Base-by-base conservation (phyloP, 2,329 filamentous ascomycete species). In the Fusarium sp. region DNA sequence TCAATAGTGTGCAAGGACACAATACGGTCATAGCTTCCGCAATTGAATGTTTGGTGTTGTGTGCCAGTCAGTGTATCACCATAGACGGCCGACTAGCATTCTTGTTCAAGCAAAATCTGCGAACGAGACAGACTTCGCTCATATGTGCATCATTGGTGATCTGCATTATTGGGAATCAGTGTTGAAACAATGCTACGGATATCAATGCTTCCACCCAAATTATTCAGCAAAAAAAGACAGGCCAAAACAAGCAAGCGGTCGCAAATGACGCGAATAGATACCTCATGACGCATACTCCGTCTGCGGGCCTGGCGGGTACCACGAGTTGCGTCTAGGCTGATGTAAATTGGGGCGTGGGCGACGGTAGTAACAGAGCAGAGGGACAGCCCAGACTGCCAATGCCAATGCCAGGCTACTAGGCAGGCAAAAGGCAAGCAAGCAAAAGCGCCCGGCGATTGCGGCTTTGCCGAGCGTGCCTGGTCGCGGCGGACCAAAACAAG, bases 401-500 rank as follows among this genome's bases (percentile, higher is more conserved):
- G 26, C 12, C 24, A 26, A 10, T 26, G 24, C 59, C 50, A 51
- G 67, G 54, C 56, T 58, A 32, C 32, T 53, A 59, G 61, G 24
- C 58, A 64, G 66, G 30, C 28, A 26, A 45, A 34, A 53, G 26
- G 42, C 43, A 59, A 49, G 65, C 66, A 68, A 68, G 66, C 63
- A 71, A 70, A 59, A 59, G 58, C 51, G 55, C 61, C 60, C 58
- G 54, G 59, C 20, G 57, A 55, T 36, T 49, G 50, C 66, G 70
- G 68, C 64, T 70, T 68, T 69, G 68, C 66, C 64, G 68, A 70
- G 62, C 61, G 65, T 64, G 66, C 67, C 68, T 73, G 64, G 56
- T 73, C 54, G 69, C 62, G 69, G 67, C 60, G 67, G 65, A 44
- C 62, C 67, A 68, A 72, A 73, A 73, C 68, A 73, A 73, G 62